Base-by-base conservation (phyloP, 805 yeast species). In the Lipomyces spencermartinsiae region DNA sequence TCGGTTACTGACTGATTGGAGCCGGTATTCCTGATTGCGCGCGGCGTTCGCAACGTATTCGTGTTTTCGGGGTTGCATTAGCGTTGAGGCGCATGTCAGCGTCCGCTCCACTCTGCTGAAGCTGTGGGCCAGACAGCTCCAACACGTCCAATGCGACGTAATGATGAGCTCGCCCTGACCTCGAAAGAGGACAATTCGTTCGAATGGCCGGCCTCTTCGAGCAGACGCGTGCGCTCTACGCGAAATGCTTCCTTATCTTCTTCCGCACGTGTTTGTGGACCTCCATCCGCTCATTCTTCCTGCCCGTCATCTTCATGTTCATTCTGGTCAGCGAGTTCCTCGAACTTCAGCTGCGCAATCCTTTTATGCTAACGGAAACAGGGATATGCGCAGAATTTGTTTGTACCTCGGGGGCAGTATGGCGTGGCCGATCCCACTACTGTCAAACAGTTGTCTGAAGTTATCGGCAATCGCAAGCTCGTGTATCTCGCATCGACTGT, bases 361-460 rank as follows among this genome's bases (percentile, higher is more conserved):
- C 7, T n/a, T 25, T 61, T 56, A 56, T 37, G 10, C 14, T 37
- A 56, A 43, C 14, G 1, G 14, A 1, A 37, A 12, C 60, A 67
- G 70, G 70, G 66, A 16, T 19, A 57, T n/a, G 37, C 66, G 22
- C 61, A 59, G 58, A 63, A 69, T 35, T 55, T 62, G 29, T 68
- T 33, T 59, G 71, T 58, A 0, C 71, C 71, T 1, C 35, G 65
- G 6, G 78, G 76, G 4, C 68, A 63, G 19, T 78, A 73, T 58
- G 80, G 80, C n/a, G 74, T 78, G 1, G 73, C 76, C 16, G 62
- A 63, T 9, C 76, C 79, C 3, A 60, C 61, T 1, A 68, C 73
- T 9, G 69, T 78, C 5, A 68, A 64, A 2, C 56, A 63, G 29
- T 64, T 78, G 25, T 57, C 65, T 6, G 69, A 68, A 2, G 74